Base-by-base conservation (phyloP, 257 asterid species). In the Avicennia marina region DNA sequence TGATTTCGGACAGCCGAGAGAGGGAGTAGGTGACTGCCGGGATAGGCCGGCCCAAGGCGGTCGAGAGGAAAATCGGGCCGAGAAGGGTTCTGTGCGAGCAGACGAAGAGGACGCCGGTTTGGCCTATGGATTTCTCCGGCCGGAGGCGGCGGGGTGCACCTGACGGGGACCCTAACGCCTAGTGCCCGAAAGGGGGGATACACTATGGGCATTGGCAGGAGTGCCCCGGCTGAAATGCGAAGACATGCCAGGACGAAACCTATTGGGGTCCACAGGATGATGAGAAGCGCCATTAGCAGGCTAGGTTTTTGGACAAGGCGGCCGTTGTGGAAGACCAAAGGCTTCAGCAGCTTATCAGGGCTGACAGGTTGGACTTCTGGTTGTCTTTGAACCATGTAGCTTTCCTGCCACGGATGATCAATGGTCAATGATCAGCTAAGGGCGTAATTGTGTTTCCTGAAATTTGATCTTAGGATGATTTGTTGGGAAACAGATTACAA, bases 81-180 rank as follows among this genome's bases (percentile, higher is more conserved):
- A 88, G 85, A 26, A 88, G 84, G 1, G 94, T 78, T 7, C 96
- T 66, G 31, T 88, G 95, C 7, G 95, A 85, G 75, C 94, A 88
- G 15, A 88, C 63, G 60, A 85, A 88, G 27, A 88, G 70, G 7
- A 80, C 86, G 0, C 95, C 94, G 0, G 78, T 63, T 44, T 70
- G 71, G 29, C 77, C 74, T 0, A 65, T 31, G 24, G 89, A 75
- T 12, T 69, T 66, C 48, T 65, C 44, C n/a, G 4, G 69, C 68
- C 0, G 72, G 78, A 1, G 86, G 88, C 6, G 95, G 96, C 4
- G 95, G 95, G 40, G 54, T 77, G 2, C 96, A 95, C 54, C 74
- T 82, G 39, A 89, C 31, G 53, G 51, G 65, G 51, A 88, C 81
- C 0, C 86, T 67, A 11, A 77, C 94, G 0, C 95, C 95, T 7